Percentiles rank a stretch among this genome's conserved stretches.
These are phyloP conservation scores for Cyclotella cryptica DNA, from an alignment of 108 stramenopile species.

Conservation along the genomic window DNA sequence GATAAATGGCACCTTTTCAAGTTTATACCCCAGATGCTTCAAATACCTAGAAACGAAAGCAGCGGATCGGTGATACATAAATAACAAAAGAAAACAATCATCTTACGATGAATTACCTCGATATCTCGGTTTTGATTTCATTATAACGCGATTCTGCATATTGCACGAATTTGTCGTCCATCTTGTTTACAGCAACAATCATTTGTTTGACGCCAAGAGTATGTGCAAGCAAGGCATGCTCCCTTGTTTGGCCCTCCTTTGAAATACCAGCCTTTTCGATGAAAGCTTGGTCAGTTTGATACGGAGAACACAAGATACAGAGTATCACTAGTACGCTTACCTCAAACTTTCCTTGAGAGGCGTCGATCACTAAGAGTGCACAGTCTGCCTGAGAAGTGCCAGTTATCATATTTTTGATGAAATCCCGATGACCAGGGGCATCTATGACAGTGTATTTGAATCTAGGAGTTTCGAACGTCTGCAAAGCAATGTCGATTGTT, in stretches of 20 bases:
- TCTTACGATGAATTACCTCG: slow-evolving; percentile 44
- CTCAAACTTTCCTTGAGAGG: slow-evolving; percentile 89
- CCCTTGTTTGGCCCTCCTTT: slow-evolving; percentile 93
- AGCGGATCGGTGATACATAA: too few species aligned
- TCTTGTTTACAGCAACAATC: slow-evolving; percentile 97
- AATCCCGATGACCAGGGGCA: slow-evolving; percentile 92
- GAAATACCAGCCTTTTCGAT: slow-evolving; percentile 67
- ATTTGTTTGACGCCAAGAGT: slow-evolving; percentile 97
- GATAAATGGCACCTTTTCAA: slow-evolving; percentile 91
- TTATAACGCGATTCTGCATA: slow-evolving; percentile 87
- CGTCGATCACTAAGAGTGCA: slow-evolving; percentile 87
- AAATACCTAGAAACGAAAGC: too few species aligned
- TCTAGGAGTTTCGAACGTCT: slow-evolving; percentile 94
- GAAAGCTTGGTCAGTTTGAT: too few species aligned
- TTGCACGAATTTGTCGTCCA: slow-evolving; percentile 87
- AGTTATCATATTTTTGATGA: slow-evolving; percentile 96
- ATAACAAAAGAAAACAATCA: too few species aligned
- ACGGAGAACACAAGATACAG: too few species aligned
- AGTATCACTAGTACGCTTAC: too few species aligned
- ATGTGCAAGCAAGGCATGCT: slow-evolving; percentile 94
- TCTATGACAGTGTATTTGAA: slow-evolving; percentile 94
- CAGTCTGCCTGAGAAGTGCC: slow-evolving; percentile 96
- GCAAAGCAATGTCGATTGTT: slow-evolving; percentile 94
- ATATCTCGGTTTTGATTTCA: slow-evolving; percentile 87
- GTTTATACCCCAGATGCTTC: slow-evolving; percentile 79